A percentile compares a stretch with the other conserved stretches of the same genome.
Evolutionary conservation across 371 early-diverging fungal genomes (phyloP).

Genomic region (Rhizopus stolonifer): DNA sequence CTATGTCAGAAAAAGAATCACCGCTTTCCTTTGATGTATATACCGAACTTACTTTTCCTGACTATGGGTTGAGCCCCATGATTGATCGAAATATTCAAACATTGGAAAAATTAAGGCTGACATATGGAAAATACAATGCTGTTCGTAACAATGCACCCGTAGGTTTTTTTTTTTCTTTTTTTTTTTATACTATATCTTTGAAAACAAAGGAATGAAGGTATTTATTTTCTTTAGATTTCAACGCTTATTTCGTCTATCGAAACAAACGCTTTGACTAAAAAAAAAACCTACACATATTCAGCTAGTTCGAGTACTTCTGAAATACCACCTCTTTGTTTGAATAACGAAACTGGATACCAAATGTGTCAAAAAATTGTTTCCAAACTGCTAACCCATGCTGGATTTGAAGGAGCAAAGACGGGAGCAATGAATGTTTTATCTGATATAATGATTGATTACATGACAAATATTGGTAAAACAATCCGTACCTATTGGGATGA

Average conservation of each 20-base stretch:
- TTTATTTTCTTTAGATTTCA: constrained; percentile 25
- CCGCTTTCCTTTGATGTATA: constrained; percentile 57
- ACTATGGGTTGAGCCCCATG: constrained; percentile 53
- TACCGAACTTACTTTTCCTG: constrained; percentile 60
- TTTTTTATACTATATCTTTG: background rate
- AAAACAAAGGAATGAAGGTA: background rate
- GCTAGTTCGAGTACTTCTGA: background rate
- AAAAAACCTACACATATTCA: background rate
- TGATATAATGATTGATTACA: constrained; percentile 75
- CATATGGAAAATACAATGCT: constrained; percentile 76
- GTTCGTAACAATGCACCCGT: constrained; percentile 58
- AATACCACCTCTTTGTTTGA: constrained; percentile 61
- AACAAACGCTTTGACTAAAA: background rate
- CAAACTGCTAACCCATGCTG: constrained; percentile 79
- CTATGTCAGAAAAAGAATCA: constrained; percentile 7
- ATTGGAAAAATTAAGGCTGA: constrained; percentile 64
- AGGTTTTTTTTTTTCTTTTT: background rate
- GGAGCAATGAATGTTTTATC: constrained; percentile 73
- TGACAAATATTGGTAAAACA: constrained; percentile 81
- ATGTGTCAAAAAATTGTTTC: constrained; percentile 64
- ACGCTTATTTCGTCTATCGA: constrained; percentile 29
- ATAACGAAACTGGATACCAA: constrained; percentile 56
- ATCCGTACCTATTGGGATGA: constrained; percentile 78
- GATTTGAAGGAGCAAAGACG: constrained; percentile 79
- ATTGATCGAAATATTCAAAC: constrained; percentile 67